Conservation (phyloP, 2,329 filamentous ascomycete genomes). For the Golovinomyces cichoracearum region DNA sequence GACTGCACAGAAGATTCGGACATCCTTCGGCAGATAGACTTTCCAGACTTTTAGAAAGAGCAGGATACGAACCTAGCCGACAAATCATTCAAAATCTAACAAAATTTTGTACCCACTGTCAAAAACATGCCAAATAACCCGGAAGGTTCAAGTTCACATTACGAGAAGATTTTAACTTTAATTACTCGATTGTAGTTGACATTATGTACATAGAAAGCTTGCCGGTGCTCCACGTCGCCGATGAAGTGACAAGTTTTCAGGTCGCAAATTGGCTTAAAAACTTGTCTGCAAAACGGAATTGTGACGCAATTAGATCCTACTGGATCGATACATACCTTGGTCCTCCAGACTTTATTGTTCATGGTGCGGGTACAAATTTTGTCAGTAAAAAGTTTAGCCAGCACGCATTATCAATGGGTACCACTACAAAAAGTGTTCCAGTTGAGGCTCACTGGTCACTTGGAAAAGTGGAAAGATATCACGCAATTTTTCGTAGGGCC, state of each 20-base stretch:
- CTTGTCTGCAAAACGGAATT: neutral
- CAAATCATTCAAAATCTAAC: neutral
- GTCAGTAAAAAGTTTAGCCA: too few relatives aligned
- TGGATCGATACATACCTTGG: constrained; percentile 3
- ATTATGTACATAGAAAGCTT: too few relatives aligned
- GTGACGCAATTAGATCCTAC: constrained; percentile 1
- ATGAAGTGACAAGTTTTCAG: constrained; percentile 1
- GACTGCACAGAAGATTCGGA: neutral
- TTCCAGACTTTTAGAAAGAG: neutral
- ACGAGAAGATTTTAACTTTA: too few relatives aligned
- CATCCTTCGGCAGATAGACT: neutral
- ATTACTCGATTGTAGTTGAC: too few relatives aligned
- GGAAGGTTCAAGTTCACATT: neutral
- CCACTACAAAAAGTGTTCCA: too few relatives aligned
- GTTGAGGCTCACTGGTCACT: too few relatives aligned
- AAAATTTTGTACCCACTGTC: neutral
- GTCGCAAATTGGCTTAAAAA: constrained; percentile 1
- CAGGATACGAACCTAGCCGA: neutral
- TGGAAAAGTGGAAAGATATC: neutral
- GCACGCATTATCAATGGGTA: too few relatives aligned
- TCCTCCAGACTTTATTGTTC: neutral
- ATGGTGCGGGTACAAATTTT: constrained; percentile 2
- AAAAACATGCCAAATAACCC: neutral
- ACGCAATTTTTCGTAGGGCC: neutral
- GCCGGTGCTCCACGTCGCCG: neutral